phyloP scores from a whole-genome alignment of 2,329 filamentous ascomycete genomes.

The Aureobasidium zeae region DNA sequence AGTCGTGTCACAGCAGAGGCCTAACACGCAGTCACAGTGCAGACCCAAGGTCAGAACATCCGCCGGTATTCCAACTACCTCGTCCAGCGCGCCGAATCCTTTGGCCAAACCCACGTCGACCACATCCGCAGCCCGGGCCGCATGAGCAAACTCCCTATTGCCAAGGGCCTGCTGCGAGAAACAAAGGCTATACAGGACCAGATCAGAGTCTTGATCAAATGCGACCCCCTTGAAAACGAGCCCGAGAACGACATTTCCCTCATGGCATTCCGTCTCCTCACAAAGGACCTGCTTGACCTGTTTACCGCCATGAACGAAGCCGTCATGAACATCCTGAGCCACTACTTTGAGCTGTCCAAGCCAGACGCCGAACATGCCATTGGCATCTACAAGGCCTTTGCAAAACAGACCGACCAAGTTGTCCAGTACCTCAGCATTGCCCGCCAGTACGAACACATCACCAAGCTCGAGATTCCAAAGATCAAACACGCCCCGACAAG shows the following conservation, averaged over 20 bases:
- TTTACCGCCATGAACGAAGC: slow-evolving; percentile 96
- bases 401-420: slow-evolving; percentile 82
- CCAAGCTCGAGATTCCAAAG: slow-evolving; percentile 87
- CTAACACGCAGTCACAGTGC: slow-evolving; percentile 47
- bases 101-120: slow-evolving; percentile 74
- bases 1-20: background rate
- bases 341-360: slow-evolving; percentile 97
- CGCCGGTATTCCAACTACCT: slow-evolving; percentile 85
- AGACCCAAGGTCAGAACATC: slow-evolving; percentile 92
- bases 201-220: slow-evolving; percentile 75
- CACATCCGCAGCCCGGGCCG: slow-evolving; percentile 65
- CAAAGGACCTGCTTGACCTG: slow-evolving; percentile 77
- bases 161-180: slow-evolving; percentile 85
- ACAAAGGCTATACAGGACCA: slow-evolving; percentile 86
- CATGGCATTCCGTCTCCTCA: slow-evolving; percentile 83
- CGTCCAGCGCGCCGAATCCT: slow-evolving; percentile 70
- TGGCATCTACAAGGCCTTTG: slow-evolving; percentile 85
- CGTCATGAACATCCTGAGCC: slow-evolving; percentile 94
- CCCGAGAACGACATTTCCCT: slow-evolving; percentile 94
- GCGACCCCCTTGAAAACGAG: slow-evolving; percentile 80
- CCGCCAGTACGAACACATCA: slow-evolving; percentile 83
- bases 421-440: slow-evolving; percentile 83
- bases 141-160: slow-evolving; percentile 75
- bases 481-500: slow-evolving; percentile 95
- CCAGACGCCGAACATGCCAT: slow-evolving; percentile 87